phyloP scores from a whole-genome alignment of 805 yeast species.

The Aciculoconidium aculeatum region DNA sequence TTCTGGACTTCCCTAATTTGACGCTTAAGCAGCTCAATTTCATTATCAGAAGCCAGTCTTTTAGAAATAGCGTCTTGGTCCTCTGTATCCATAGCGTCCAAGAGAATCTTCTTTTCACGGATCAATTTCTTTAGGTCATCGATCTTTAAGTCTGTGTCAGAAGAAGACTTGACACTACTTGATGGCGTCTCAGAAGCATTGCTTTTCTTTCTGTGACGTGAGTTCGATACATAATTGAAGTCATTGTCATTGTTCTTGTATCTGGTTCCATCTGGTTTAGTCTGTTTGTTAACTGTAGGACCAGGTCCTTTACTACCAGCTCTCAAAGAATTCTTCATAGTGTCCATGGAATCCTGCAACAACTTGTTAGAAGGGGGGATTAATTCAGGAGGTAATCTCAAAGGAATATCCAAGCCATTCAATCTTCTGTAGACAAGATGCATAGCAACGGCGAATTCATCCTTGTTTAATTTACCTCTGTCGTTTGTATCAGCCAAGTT shows the following conservation, averaged over 20 bases:
- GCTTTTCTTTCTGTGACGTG: constrained; percentile 46
- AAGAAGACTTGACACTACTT: constrained; percentile 14
- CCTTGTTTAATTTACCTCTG: constrained; percentile 77
- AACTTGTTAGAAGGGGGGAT: constrained; percentile 80
- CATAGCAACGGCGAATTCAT: constrained; percentile 96
- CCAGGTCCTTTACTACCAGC: constrained; percentile 18
- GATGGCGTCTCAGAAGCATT: constrained; percentile 9
- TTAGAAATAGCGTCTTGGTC: constrained; percentile 40
- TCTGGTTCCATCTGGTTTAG: constrained; percentile 30
- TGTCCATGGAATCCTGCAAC: constrained; percentile 62
- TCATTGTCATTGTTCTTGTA: constrained; percentile 71
- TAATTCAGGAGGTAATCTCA: constrained; percentile 77
- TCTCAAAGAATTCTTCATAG: constrained; percentile 61
- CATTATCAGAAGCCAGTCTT: constrained; percentile 36
- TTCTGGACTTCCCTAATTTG: constrained; percentile 47
- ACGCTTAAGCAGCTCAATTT: constrained; percentile 59
- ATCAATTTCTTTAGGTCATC: constrained; percentile 58
- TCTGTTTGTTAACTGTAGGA: constrained; percentile 13
- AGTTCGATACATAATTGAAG: constrained; percentile 62
- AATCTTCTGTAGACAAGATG: constrained; percentile 87
- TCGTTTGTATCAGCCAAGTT: constrained; percentile 77
- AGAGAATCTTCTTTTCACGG: constrained; percentile 63
- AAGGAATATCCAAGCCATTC: constrained; percentile 84
- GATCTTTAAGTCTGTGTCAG: constrained; percentile 36
- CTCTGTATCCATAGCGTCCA: constrained; percentile 67